Conservation (phyloP, 139 green algal genomes). For the Picochlorum sp. region DNA sequence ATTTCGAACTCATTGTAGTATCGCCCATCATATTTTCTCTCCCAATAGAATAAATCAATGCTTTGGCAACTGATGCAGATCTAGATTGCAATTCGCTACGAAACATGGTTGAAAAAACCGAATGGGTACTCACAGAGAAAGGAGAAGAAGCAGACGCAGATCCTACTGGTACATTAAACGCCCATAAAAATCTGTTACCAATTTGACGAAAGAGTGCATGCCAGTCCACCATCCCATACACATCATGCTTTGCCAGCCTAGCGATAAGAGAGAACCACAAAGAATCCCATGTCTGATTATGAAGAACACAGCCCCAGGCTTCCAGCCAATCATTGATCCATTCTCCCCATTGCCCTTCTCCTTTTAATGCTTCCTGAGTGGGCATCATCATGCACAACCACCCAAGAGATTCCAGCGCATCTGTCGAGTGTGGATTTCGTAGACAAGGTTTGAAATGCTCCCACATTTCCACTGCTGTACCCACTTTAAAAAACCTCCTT, state of each 20-base stretch:
- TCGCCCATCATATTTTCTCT: not conserved
- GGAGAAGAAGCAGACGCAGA: constrained; percentile 27
- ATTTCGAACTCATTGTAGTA: not conserved
- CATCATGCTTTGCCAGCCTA: constrained; percentile 63
- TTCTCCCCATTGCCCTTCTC: constrained; percentile 9
- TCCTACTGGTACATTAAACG: constrained; percentile 69
- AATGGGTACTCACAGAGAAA: constrained; percentile 8
- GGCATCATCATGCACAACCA: constrained; percentile 58
- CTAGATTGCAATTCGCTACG: constrained; percentile 8
- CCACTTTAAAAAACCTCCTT: constrained; percentile 31
- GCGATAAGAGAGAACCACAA: constrained; percentile 50
- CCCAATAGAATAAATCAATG: constrained; percentile 24
- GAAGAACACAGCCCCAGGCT: constrained; percentile 28
- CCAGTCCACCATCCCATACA: constrained; percentile 48
- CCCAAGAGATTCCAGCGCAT: constrained; percentile 36
- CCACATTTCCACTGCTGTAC: constrained; percentile 34
- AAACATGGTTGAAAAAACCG: not conserved
- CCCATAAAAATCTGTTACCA: constrained; percentile 39
- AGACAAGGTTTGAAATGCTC: constrained; percentile 7
- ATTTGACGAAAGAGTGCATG: constrained; percentile 31
- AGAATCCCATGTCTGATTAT: constrained; percentile 37
- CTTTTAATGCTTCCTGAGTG: constrained; percentile 25
- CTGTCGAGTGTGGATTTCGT: constrained; percentile 1
- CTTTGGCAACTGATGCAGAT: constrained; percentile 11
- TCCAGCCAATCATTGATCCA: constrained; percentile 46